Conservation (phyloP, 73 alveolate species). For the Blepharisma japonicum region DNA sequence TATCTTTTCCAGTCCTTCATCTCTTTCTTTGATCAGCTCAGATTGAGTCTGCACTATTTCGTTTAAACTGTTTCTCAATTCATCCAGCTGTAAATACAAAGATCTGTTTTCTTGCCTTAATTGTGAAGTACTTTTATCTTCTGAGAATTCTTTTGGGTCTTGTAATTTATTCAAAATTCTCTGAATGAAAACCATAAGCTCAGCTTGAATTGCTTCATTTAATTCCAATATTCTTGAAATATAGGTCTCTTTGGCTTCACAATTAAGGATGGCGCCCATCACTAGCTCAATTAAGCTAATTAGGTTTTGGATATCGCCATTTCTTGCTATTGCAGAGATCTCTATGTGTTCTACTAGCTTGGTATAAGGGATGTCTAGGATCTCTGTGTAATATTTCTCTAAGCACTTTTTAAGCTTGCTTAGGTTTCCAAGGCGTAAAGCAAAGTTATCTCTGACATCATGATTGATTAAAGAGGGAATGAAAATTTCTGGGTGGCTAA, state of each 20-base stretch:
- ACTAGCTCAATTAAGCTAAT: background rate
- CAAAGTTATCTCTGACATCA: conserved; percentile 18
- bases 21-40: background rate
- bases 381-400: conserved; percentile 15
- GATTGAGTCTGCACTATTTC: background rate
- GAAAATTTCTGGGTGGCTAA: conserved; percentile 21
- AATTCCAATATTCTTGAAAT: conserved; percentile 4
- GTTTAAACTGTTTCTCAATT: background rate
- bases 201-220: conserved; percentile 9
- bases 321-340: conserved; percentile 23
- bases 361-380: background rate
- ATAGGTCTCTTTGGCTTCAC: conserved; percentile 20
- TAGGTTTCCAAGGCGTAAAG: background rate
- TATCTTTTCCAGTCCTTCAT: background rate
- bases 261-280: conserved; percentile 14
- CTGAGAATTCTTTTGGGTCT: background rate
- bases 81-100: conserved; percentile 4
- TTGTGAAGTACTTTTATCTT: background rate
- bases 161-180: background rate
- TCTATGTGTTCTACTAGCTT: conserved; percentile 1
- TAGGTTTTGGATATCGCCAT: background rate
- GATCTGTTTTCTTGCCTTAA: background rate
- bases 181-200: conserved; percentile 26
- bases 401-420: background rate
- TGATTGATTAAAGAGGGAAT: background rate